Percentiles rank a stretch among this genome's conserved stretches.
phyloP scores from a whole-genome alignment of 805 yeast species.

The Ogataea glucozyma region DNA sequence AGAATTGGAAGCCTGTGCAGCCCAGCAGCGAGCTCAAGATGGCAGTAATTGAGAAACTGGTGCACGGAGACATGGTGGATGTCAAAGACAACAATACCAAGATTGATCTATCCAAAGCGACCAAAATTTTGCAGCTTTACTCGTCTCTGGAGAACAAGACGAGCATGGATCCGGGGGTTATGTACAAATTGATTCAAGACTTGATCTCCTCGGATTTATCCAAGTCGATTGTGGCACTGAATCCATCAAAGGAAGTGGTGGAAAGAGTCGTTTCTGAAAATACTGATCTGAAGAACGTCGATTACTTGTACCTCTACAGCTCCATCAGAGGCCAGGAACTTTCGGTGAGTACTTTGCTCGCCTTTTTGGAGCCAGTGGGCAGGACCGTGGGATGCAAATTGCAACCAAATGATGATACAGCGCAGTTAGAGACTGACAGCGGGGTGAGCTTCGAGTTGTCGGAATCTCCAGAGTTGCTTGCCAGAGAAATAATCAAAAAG shows the following conservation, averaged over 20 bases:
- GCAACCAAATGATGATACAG: constrained; percentile 16
- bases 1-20: constrained; percentile 8
- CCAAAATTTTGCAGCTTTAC: constrained; percentile 19
- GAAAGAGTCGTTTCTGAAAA: constrained; percentile 8
- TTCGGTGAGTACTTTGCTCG: constrained; percentile 2
- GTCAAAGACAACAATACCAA: constrained; percentile 20
- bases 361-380: constrained; percentile 25
- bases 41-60: constrained; percentile 3
- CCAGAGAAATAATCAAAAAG: constrained; percentile 15
- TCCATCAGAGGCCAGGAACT: constrained; percentile 10
- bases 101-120: constrained; percentile 16
- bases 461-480: not conserved
- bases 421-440: constrained; percentile 2
- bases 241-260: constrained; percentile 16
- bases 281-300: constrained; percentile 19
- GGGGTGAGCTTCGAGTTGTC: not conserved
- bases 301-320: constrained; percentile 24
- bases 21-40: constrained; percentile 1
- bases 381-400: constrained; percentile 14
- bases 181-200: constrained; percentile 17
- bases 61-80: constrained; percentile 6
- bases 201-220: constrained; percentile 24
- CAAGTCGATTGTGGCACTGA: constrained; percentile 17
- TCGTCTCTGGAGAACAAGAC: constrained; percentile 15
- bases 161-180: constrained; percentile 11